phyloP scores from a whole-genome alignment of 129 eudicot genomes.

The Rutidosis leptorrhynchoides region DNA sequence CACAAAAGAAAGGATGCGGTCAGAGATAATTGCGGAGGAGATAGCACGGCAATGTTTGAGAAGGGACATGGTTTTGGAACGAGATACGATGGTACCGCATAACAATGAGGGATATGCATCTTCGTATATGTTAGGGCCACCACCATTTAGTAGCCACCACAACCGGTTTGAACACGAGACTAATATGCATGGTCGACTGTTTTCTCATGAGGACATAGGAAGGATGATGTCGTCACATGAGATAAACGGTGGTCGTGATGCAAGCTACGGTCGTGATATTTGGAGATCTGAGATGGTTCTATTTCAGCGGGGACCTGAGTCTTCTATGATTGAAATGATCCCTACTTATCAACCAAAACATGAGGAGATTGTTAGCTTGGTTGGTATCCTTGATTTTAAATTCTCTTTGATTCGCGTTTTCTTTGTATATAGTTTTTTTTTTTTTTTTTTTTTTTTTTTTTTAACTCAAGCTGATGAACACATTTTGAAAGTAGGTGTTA shows the following conservation, averaged over 20 bases:
- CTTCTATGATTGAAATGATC: conserved; percentile 23
- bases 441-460: too few species aligned
- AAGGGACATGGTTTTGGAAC: conserved; percentile 33
- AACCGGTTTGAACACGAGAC: neutral
- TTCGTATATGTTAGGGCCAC: conserved; percentile 2
- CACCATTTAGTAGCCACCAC: neutral
- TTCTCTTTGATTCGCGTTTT: neutral
- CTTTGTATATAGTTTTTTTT: neutral
- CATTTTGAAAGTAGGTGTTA: neutral
- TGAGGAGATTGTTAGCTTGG: conserved; percentile 37
- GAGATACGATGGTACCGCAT: conserved; percentile 27
- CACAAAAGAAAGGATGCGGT: conserved; percentile 37
- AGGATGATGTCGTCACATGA: conserved; percentile 11
- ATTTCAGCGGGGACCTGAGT: conserved; percentile 26
- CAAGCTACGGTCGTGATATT: neutral
- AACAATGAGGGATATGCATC: conserved; percentile 3
- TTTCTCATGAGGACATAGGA: conserved; percentile 19
- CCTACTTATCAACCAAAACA: conserved; percentile 20
- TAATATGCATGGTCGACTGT: neutral
- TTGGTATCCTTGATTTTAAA: conserved; percentile 22
- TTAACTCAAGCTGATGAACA: neutral
- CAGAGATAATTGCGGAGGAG: conserved; percentile 37
- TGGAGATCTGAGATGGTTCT: conserved; percentile 28
- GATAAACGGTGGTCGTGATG: conserved; percentile 4
- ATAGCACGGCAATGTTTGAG: conserved; percentile 10